Evolutionary conservation across 495 filamentous ascomycete species (phyloP), one percentile per base, ranked within the genome.

Genomic region (Arthonia radiata): DNA sequence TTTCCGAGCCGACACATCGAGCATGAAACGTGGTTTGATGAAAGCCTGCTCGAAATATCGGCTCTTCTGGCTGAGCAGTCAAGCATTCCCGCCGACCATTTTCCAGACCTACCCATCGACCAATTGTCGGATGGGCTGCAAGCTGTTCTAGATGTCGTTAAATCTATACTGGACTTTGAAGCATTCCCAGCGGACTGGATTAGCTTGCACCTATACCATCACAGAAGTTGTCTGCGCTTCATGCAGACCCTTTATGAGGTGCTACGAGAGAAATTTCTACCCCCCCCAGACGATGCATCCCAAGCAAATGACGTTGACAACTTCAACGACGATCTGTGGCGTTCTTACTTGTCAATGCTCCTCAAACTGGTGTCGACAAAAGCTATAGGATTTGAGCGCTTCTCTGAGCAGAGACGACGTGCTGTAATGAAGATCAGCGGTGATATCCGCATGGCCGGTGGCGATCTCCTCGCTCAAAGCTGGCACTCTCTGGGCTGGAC

Each of bases 401-500:
- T 93, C 44, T 79, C 89, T 0, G 89, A 94, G 48, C 86, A 99
- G 49, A 94, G 93, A 46, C 56, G 89, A 21, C 55, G 86, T 15
- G 82, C 83, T 3, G 82, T 94, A 9, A 94, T 89, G 86, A 94
- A 94, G 53, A 91, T 99, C 40, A 89, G 81, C 15, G 89, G 86
- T 13, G 86, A 99, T 56, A 79, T 99, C 27, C 59, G 86, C 28
- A 80, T 94, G 43, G 61, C 79, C 37, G 89, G 86, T 24, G 83
- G 86, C 1, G 69, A 80, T 17, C 52, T 99, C 5, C 49, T 99
- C 25, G 61, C 72, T 19, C 55, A 65, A 13, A 86, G 70, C 17
- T 99, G 86, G 86, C 79, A 90, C 43, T 77, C 83, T 7, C 90
- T 99, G 37, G 86, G 86, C 9, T 99, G 86, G 86, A 86, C 94